Base-by-base conservation (phyloP, 2,329 filamentous ascomycete genomes). In the Colletotrichum truncatum region DNA sequence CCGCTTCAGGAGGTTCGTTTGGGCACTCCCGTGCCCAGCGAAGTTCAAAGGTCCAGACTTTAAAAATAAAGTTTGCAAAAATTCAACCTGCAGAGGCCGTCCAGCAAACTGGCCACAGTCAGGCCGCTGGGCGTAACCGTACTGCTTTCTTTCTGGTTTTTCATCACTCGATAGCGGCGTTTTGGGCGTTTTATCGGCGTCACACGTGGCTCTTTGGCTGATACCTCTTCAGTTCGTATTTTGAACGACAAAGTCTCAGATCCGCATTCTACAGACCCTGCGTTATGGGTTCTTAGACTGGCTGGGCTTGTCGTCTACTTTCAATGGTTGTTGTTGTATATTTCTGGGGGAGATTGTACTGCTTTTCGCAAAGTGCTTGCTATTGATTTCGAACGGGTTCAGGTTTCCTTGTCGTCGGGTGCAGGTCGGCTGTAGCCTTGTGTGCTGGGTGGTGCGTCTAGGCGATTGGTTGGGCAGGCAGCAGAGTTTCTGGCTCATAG, bases 181-280 rank as follows among this genome's bases (percentile, higher is more conserved):
- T 68, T 30, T 53, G 46, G 67, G 65, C 59, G 67, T 59, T 56
- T 28, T 52, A 39, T 57, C n/a, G 65, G 67, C 67, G 55, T 62
- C 67, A 25, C 32, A 38, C 64, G 64, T 62, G 60, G 45, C 61
- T 61, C 53, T 56, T 51, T 43, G 52, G 34, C 65, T 67, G 67
- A 68, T 67, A 65, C 60, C 64, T 63, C 48, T 53, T 52, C 39
- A 49, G 26, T 48, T 41, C 36, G 21, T 21, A n/a, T 36, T 41
- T 49, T 26, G 43, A 41, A 63, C 28, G 21, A 25, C 4, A 8
- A 18, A 9, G 16, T 26, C 18, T 23, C 21, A 14, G 16, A 16
- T 21, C n/a, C 45, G 45, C 25, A 12, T n/a, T 14, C 12, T 18
- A 16, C 21, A 16, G 14, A 39, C 41, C 18, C 52, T 43, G 26